These are phyloP conservation scores for Fomitopsis schrenkii DNA, from an alignment of 1,284 basidiomycete genomes.

Conservation along the genomic window DNA sequence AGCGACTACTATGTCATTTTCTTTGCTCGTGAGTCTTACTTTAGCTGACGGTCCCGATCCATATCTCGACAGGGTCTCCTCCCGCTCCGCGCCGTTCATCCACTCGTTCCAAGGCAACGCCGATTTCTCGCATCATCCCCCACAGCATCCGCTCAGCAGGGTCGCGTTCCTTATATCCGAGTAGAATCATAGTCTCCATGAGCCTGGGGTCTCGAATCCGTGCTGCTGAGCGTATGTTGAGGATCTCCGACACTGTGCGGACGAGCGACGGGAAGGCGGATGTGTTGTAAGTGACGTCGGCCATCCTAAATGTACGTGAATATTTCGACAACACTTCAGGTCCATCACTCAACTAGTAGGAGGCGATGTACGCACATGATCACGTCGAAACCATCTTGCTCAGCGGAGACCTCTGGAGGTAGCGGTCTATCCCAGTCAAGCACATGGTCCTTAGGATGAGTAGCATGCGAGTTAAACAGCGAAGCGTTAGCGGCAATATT, in stretches of 20 bases:
- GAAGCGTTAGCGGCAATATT: slow-evolving; percentile 57
- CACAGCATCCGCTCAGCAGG: slow-evolving; percentile 69
- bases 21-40: too few relatives aligned
- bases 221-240: slow-evolving; percentile 19
- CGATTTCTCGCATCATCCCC: slow-evolving; percentile 44
- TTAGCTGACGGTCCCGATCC: slow-evolving; percentile 37
- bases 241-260: slow-evolving; percentile 46
- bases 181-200: slow-evolving; percentile 46
- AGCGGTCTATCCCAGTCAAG: slow-evolving; percentile 76
- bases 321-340: background rate
- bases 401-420: slow-evolving; percentile 38
- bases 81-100: slow-evolving; percentile 52
- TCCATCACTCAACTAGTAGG: background rate
- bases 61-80: slow-evolving; percentile 67
- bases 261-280: slow-evolving; percentile 72
- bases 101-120: slow-evolving; percentile 51
- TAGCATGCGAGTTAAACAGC: slow-evolving; percentile 23
- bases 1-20: too few relatives aligned
- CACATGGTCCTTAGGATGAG: slow-evolving; percentile 39
- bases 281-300: slow-evolving; percentile 89
- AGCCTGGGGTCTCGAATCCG: slow-evolving; percentile 6
- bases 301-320: slow-evolving; percentile 54
- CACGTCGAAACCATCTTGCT: slow-evolving; percentile 43
- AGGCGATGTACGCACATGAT: slow-evolving; percentile 45
- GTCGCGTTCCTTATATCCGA: slow-evolving; percentile 86